Conservation (phyloP, 2,329 filamentous ascomycete genomes). For the Fusarium lyarnte region DNA sequence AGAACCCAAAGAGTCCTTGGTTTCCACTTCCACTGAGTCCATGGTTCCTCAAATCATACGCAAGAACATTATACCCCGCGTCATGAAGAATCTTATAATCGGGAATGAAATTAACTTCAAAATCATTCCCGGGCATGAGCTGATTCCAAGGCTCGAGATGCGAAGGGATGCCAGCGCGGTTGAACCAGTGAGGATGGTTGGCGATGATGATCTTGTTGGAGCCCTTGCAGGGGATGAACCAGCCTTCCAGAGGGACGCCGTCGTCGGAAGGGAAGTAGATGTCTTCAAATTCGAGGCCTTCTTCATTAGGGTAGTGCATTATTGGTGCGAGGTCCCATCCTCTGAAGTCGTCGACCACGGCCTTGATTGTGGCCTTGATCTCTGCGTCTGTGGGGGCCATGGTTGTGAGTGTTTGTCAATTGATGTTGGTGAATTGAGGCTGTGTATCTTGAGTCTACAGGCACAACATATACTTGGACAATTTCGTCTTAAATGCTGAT, state of each 20-base stretch:
- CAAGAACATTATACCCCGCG: conserved; percentile 21
- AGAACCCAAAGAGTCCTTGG: conserved; percentile 28
- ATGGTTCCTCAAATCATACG: conserved; percentile 29
- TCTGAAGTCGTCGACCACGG: conserved; percentile 24
- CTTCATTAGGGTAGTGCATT: conserved; percentile 20
- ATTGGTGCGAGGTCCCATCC: conserved; percentile 21
- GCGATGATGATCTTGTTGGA: conserved; percentile 29
- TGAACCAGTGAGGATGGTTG: conserved; percentile 34
- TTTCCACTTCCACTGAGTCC: conserved; percentile 20
- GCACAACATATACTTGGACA: neutral
- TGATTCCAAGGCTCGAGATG: conserved; percentile 21
- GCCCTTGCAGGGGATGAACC: conserved; percentile 23
- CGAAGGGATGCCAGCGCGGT: conserved; percentile 19
- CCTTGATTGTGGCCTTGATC: conserved; percentile 4
- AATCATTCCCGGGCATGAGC: conserved; percentile 23
- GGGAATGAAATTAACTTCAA: conserved; percentile 30
- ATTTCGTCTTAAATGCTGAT: neutral
- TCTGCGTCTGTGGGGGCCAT: conserved; percentile 13
- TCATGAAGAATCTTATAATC: conserved; percentile 34
- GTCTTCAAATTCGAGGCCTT: conserved; percentile 16
- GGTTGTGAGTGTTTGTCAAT: neutral
- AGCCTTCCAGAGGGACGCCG: conserved; percentile 19
- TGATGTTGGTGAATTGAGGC: neutral
- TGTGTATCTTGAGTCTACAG: neutral
- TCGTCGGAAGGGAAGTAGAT: conserved; percentile 28